These are phyloP conservation scores for Diutina sp. DNA, from an alignment of 1,139 yeast genomes.

Conservation along the genomic window DNA sequence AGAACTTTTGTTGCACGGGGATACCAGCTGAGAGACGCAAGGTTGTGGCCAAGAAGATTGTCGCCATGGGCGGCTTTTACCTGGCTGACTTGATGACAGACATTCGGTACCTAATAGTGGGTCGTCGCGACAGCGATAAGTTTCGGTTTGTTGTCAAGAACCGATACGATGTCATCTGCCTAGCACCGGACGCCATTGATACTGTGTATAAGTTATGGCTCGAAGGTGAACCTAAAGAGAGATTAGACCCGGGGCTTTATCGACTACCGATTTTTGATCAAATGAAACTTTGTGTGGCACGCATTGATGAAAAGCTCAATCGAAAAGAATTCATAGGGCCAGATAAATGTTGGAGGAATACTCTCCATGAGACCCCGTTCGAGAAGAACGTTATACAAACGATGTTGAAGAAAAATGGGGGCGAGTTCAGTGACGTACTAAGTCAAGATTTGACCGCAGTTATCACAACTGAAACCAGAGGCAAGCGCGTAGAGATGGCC, in stretches of 20 bases:
- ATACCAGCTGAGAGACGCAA: constrained; percentile 16
- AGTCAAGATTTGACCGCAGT: constrained; percentile 39
- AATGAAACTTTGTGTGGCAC: constrained; percentile 38
- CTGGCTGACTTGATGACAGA: constrained; percentile 54
- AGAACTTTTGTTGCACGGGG: constrained; percentile 32
- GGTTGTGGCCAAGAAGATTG: constrained; percentile 26
- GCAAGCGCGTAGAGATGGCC: constrained; percentile 54
- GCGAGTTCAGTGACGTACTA: constrained; percentile 43
- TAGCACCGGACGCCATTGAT: constrained; percentile 34
- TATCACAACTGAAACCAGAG: constrained; percentile 38
- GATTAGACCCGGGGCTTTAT: constrained; percentile 11
- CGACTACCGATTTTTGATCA: constrained; percentile 34
- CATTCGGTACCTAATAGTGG: constrained; percentile 57
- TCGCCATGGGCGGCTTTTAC: constrained; percentile 51
- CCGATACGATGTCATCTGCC: constrained; percentile 46
- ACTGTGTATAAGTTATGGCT: constrained; percentile 34
- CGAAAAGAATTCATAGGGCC: constrained; percentile 4
- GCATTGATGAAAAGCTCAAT: constrained; percentile 5
- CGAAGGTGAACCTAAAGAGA: constrained; percentile 13
- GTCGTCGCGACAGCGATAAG: constrained; percentile 53
- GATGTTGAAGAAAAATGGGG: constrained; percentile 41
- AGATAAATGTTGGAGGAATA: constrained; percentile 1
- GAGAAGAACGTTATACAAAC: constrained; percentile 13
- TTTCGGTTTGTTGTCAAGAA: constrained; percentile 48
- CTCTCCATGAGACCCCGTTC: constrained; percentile 11